Percentiles rank a stretch among this genome's conserved stretches.
Evolutionary conservation across 2,329 filamentous ascomycete genomes (phyloP).

Genomic region (Aaosphaeria arxii): DNA sequence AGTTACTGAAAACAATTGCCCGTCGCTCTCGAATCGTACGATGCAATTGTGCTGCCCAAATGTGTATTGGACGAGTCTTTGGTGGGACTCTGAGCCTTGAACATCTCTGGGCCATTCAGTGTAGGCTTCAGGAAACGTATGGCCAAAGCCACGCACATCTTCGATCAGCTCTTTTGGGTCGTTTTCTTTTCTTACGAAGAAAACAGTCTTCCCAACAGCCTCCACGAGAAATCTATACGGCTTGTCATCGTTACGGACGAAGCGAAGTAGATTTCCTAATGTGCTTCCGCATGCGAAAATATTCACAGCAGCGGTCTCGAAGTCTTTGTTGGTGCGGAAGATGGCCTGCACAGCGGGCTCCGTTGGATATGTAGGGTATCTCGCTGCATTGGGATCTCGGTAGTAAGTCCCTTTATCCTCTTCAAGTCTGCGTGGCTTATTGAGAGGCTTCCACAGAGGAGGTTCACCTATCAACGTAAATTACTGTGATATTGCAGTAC

Average conservation of each 20-base stretch:
- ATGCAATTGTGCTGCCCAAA: conserved; percentile 54
- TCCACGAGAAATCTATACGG: conserved; percentile 61
- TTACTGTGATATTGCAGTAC: conserved; percentile 4
- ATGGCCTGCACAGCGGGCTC: conserved; percentile 50
- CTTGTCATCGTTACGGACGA: conserved; percentile 45
- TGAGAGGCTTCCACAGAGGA: conserved; percentile 49
- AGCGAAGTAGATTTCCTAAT: conserved; percentile 60
- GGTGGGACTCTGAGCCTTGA: conserved; percentile 57
- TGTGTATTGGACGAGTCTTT: conserved; percentile 58
- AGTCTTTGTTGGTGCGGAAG: conserved; percentile 37
- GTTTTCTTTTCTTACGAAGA: conserved; percentile 62
- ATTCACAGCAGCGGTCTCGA: conserved; percentile 43
- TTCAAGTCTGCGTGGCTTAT: conserved; percentile 29
- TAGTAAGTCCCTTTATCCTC: conserved; percentile 51
- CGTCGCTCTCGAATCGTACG: conserved; percentile 59
- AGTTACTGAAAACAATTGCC: conserved; percentile 41
- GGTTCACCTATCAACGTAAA: conserved; percentile 43
- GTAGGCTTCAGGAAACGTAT: conserved; percentile 63
- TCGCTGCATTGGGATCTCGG: conserved; percentile 55
- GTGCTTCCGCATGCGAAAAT: conserved; percentile 61
- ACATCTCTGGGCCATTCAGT: conserved; percentile 60
- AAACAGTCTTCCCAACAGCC: conserved; percentile 55
- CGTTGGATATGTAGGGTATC: conserved; percentile 48
- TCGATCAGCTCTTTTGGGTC: conserved; percentile 56
- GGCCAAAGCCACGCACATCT: conserved; percentile 59